Evolutionary conservation across 805 yeast species (phyloP).

Genomic region (Candida verbasci): DNA sequence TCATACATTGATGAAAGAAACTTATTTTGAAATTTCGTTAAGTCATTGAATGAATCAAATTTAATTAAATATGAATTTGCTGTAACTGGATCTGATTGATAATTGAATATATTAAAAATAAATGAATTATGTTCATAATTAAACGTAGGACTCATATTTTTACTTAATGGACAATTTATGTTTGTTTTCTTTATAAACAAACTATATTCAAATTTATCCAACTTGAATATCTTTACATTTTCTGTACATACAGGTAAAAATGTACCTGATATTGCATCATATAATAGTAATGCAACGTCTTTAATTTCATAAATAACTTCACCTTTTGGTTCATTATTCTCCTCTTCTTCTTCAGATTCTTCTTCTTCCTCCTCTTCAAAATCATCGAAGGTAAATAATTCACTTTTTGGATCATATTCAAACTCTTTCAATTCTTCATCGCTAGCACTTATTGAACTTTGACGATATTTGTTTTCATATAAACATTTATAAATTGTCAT

Average conservation of each 20-base stretch:
- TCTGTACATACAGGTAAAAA: constrained; percentile 42
- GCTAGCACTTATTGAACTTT: constrained; percentile 42
- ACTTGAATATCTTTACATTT: constrained; percentile 29
- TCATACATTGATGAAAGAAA: constrained; percentile 62
- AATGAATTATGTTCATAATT: constrained; percentile 54
- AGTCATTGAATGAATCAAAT: constrained; percentile 39
- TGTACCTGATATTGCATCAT: constrained; percentile 45
- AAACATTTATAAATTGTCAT: constrained; percentile 59
- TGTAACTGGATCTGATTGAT: constrained; percentile 17
- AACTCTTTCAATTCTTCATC: constrained; percentile 55
- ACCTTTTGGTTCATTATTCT: constrained; percentile 13
- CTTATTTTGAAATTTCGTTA: constrained; percentile 48
- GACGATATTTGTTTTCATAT: constrained; percentile 70
- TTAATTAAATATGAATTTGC: constrained; percentile 62
- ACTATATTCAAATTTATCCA: constrained; percentile 50
- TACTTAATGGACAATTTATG: constrained; percentile 18
- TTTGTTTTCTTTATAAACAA: constrained; percentile 34
- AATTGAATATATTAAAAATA: constrained; percentile 53
- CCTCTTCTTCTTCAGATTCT: constrained; percentile 14
- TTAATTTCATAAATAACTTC: constrained; percentile 14
- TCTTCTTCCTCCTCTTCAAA: constrained; percentile 24
- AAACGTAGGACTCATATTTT: constrained; percentile 62
- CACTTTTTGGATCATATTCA: constrained; percentile 28
- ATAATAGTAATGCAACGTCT: constrained; percentile 48
- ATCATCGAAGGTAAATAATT: constrained; percentile 18